Evolutionary conservation across 176 grass and related monocot genomes (phyloP), one percentile per base, ranked within the genome.

Genomic region (Leersia perrieri): DNA sequence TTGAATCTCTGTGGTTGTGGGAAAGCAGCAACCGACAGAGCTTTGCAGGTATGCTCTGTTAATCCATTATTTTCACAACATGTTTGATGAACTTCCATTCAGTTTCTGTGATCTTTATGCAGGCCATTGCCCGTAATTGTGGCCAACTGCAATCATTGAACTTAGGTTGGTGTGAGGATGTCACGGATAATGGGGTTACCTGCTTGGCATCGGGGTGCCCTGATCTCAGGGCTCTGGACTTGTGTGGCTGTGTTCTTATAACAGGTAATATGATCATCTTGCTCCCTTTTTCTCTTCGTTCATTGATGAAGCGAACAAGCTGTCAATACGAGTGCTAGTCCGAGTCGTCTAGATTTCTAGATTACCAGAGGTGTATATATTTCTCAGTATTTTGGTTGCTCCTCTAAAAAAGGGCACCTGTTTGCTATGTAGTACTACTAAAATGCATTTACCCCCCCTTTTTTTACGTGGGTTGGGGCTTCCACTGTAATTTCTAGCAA

Each of bases 191-290:
- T 38, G 94, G 94, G 20, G 94, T 97, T 34, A 86, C 75, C 66
- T 76, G 90, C 63, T 89, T 97, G 81, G 94, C 88, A n/a, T 87
- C 83, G 14, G 90, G 94, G 29, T 97, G 94, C 57, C 90, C 94
- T 75, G 91, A 97, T 85, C 90, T 97, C 34, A 85, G 80, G 79
- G 88, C 88, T 51, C 41, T 97, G 30, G 94, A 97, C 80, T 85
- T 97, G 82, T 93, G 94, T 45, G 94, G 94, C 1, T 97, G 94
- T 73, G 66, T 97, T 71, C 88, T 93, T 82, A 97, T 97, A 72
- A 97, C 90, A 82, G 94, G 94, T 97, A 84, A 62, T 49, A 1
- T 23, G 7, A 23, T 4, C 7, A 38, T 38, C 35, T 38, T 2
- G 38, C 23, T 36, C 29, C 15, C 23, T 76, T 9, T 44, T 70